A percentile compares a stretch with the other conserved stretches of the same genome.
Conservation (phyloP, 208 protist species). For the Trypanosoma avium region DNA sequence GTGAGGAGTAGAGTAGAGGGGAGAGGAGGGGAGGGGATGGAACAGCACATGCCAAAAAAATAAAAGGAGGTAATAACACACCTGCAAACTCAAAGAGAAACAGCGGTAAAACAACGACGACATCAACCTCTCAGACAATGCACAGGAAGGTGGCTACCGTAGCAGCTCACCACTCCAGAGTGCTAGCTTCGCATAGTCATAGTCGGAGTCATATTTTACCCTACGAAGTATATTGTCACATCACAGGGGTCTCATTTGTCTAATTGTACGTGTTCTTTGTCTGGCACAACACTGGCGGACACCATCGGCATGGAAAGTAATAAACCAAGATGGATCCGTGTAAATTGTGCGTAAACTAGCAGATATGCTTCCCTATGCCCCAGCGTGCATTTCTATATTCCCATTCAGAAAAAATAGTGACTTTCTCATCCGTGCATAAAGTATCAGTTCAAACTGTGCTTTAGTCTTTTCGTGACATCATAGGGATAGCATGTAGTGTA, state of each 20-base stretch:
- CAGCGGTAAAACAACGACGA: no score
- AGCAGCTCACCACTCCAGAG: neutral
- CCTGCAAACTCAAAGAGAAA: no score
- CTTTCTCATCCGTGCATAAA: neutral
- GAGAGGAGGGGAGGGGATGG: neutral
- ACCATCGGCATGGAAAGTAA: conserved; percentile 4
- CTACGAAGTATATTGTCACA: conserved; percentile 39
- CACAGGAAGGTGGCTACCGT: neutral
- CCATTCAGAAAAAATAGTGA: neutral
- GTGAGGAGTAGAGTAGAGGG: neutral
- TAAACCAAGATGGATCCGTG: conserved; percentile 5
- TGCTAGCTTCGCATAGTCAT: conserved; percentile 13
- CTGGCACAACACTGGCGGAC: conserved; percentile 25
- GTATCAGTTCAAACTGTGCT: conserved; percentile 30
- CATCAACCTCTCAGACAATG: conserved; percentile 15
- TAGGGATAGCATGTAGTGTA: neutral
- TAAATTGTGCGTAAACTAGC: conserved; percentile 15
- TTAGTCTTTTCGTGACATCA: conserved; percentile 19
- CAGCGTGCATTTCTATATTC: neutral
- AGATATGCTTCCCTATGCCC: neutral
- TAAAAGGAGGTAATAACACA: no score
- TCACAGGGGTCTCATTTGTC: neutral
- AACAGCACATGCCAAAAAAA: neutral
- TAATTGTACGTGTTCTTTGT: neutral
- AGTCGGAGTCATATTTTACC: conserved; percentile 51